Evolutionary conservation across 2,329 filamentous ascomycete species (phyloP).

Genomic region (Chaetomium sp.): DNA sequence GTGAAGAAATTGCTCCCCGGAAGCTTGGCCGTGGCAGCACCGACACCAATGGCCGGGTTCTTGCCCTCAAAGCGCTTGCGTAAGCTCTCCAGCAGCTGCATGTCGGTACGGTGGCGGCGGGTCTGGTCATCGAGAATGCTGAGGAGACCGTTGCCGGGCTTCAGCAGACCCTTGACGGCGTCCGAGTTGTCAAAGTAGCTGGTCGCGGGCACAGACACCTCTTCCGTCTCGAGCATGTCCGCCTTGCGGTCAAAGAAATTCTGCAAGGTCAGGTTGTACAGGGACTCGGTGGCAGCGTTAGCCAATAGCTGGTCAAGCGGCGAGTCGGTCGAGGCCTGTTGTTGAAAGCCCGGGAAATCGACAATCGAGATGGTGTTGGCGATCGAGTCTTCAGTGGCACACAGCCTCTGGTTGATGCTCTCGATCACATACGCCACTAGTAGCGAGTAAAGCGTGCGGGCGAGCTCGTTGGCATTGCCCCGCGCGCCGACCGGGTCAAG

Average conservation of each 20-base stretch:
- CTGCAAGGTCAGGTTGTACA: constrained; percentile 90
- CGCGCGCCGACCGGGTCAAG: constrained; percentile 86
- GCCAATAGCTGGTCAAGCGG: constrained; percentile 86
- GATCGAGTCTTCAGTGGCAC: constrained; percentile 78
- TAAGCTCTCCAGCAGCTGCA: constrained; percentile 83
- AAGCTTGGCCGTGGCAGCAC: constrained; percentile 65
- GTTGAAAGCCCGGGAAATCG: constrained; percentile 92
- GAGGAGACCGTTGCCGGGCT: constrained; percentile 84
- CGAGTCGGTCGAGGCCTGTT: constrained; percentile 75
- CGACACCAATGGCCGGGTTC: constrained; percentile 81
- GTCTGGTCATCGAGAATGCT: constrained; percentile 97
- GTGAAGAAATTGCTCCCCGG: constrained; percentile 88
- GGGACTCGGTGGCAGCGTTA: constrained; percentile 85
- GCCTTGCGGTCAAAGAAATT: constrained; percentile 95
- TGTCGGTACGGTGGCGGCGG: constrained; percentile 77
- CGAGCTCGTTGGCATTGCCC: constrained; percentile 87
- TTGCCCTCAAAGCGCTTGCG: constrained; percentile 92
- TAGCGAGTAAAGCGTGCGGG: constrained; percentile 86
- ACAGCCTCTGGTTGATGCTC: constrained; percentile 81
- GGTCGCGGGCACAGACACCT: constrained; percentile 81
- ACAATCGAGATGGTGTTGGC: constrained; percentile 92
- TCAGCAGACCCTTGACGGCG: constrained; percentile 83
- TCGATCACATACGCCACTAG: constrained; percentile 93
- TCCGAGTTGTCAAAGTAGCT: constrained; percentile 98
- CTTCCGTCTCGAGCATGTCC: constrained; percentile 88